A percentile compares a stretch with the other conserved stretches of the same genome.
Conservation (phyloP, 2,329 filamentous ascomycete species). For the Apiospora hydei region DNA sequence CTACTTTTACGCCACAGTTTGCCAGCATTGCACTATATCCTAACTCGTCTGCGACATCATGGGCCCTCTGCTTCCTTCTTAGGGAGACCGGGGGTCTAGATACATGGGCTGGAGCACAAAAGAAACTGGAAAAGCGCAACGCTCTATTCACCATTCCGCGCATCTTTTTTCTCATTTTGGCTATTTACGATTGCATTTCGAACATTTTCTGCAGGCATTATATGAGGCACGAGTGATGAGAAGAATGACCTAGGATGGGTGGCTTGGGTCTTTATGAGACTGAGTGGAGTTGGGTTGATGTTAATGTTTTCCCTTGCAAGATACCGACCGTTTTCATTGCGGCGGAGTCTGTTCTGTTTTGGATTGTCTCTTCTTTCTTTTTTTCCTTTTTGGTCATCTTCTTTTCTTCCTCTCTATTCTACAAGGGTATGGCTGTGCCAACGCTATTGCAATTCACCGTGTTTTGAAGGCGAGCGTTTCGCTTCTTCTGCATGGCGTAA, state of each 20-base stretch:
- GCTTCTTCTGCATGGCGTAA: slow-evolving; percentile 41
- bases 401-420: slow-evolving; percentile 32
- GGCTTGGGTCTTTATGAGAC: slow-evolving; percentile 28
- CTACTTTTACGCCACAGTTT: slow-evolving; percentile 1
- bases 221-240: slow-evolving; percentile 40
- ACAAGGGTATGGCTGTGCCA: slow-evolving; percentile 41
- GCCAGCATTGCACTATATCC: slow-evolving; percentile 21
- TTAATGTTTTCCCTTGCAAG: slow-evolving; percentile 33
- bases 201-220: slow-evolving; percentile 32
- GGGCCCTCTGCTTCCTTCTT: neutral
- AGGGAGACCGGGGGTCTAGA: neutral
- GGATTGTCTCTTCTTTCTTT: slow-evolving; percentile 29
- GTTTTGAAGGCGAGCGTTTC: slow-evolving; percentile 42
- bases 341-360: slow-evolving; percentile 30
- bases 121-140: slow-evolving; percentile 2
- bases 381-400: slow-evolving; percentile 28
- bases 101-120: slow-evolving; percentile 10
- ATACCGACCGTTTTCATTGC: slow-evolving; percentile 17
- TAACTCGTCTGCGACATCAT: neutral
- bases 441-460: slow-evolving; percentile 42
- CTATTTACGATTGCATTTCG: slow-evolving; percentile 31
- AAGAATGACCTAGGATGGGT: slow-evolving; percentile 8
- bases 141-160: slow-evolving; percentile 19
- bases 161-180: slow-evolving; percentile 19
- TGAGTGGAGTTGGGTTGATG: slow-evolving; percentile 31